A percentile compares a stretch with the other conserved stretches of the same genome.
Evolutionary conservation across 2,329 filamentous ascomycete species (phyloP).

Genomic region (Ophiostoma montium): DNA sequence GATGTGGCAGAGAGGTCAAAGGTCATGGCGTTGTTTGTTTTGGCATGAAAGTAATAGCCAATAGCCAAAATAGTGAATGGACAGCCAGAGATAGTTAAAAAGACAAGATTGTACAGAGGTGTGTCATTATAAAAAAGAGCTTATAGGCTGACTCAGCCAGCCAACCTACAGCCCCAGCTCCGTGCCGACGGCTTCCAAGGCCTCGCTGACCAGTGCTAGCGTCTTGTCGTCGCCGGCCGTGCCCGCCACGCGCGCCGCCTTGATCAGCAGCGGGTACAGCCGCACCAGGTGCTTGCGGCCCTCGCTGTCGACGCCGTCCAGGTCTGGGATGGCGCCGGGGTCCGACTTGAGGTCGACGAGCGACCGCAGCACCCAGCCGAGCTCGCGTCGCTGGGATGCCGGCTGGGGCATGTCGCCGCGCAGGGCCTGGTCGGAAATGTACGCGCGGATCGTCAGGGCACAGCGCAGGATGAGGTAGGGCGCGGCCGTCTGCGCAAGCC

Average conservation of each 20-base stretch:
- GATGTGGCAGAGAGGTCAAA: too few species aligned
- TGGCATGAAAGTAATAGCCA: not conserved
- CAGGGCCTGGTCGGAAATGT: slow-evolving; percentile 82
- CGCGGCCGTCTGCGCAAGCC: slow-evolving; percentile 60
- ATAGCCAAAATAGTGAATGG: not conserved
- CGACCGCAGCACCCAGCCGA: slow-evolving; percentile 55
- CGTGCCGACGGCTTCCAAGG: slow-evolving; percentile 46
- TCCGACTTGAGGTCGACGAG: slow-evolving; percentile 57
- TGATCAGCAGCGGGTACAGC: slow-evolving; percentile 64
- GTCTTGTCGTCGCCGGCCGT: slow-evolving; percentile 46
- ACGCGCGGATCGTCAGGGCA: slow-evolving; percentile 66
- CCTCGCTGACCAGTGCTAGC: slow-evolving; percentile 40
- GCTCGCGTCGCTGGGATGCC: slow-evolving; percentile 61
- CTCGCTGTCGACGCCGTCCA: slow-evolving; percentile 37
- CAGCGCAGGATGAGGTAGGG: slow-evolving; percentile 73
- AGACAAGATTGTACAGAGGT: not conserved
- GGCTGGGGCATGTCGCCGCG: slow-evolving; percentile 83
- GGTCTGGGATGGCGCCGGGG: slow-evolving; percentile 50
- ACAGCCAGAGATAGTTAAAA: too few species aligned
- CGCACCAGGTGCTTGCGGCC: slow-evolving; percentile 62
- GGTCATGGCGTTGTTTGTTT: not conserved
- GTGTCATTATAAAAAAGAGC: not conserved
- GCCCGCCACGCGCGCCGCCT: slow-evolving; percentile 44
- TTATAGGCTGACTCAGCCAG: too few species aligned
- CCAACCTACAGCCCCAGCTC: slow-evolving; percentile 29